Evolutionary conservation across 176 grass and related monocot species (phyloP).

Genomic region (Stipa capillata): DNA sequence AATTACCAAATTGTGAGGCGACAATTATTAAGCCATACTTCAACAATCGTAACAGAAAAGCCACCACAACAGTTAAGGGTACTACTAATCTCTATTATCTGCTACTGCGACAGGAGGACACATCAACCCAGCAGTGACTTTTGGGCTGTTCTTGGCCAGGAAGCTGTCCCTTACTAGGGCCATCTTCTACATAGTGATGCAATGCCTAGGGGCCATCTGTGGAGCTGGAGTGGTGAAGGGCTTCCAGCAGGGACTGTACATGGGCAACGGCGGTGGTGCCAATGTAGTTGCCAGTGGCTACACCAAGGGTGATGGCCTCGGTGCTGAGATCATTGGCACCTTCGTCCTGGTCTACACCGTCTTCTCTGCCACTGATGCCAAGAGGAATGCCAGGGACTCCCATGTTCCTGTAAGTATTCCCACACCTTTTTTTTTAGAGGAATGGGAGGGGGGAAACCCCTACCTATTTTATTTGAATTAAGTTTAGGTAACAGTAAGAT

Average conservation of each 20-base stretch:
- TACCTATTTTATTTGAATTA: too few species aligned
- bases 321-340: conserved; percentile 85
- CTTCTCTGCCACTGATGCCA: conserved; percentile 90
- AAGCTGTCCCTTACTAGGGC: conserved; percentile 80
- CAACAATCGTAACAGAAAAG: not conserved
- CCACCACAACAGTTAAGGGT: not conserved
- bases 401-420: conserved; percentile 83
- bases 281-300: conserved; percentile 62
- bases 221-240: conserved; percentile 88
- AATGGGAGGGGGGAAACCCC: too few species aligned
- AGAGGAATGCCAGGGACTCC: conserved; percentile 89
- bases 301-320: conserved; percentile 74
- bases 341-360: conserved; percentile 95
- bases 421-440: too few species aligned
- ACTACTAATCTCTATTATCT: conserved; percentile 6
- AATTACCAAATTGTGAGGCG: not conserved
- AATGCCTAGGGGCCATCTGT: conserved; percentile 84
- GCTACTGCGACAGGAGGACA: conserved; percentile 56
- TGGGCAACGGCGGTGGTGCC: conserved; percentile 69
- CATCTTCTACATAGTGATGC: conserved; percentile 88
- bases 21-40: not conserved
- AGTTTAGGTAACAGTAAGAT: too few species aligned
- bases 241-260: conserved; percentile 72
- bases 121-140: conserved; percentile 92
- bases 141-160: conserved; percentile 80